Percentiles rank a stretch among this genome's conserved stretches.
phyloP scores from a whole-genome alignment of 208 protist species.

The Acanthamoeba culbertsoni region DNA sequence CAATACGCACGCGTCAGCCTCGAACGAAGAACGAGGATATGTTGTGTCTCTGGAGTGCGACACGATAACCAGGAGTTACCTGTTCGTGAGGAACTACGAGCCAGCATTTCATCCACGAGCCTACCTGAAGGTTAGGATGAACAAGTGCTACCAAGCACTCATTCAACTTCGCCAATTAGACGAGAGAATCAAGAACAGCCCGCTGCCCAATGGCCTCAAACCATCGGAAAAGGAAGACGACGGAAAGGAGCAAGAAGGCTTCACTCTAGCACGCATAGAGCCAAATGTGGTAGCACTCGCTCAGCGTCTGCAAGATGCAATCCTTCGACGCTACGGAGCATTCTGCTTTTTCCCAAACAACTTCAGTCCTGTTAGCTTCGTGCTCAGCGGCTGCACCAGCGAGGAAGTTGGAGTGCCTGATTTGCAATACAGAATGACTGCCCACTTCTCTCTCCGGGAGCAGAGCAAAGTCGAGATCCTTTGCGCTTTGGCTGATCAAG shows the following conservation, averaged over 20 bases:
- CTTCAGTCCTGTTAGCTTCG: background rate
- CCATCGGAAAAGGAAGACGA: background rate
- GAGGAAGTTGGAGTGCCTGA: background rate
- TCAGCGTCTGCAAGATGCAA: background rate
- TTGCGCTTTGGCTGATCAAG: background rate
- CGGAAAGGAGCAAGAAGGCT: background rate
- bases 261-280: background rate
- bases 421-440: background rate
- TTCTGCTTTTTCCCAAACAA: background rate
- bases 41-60: background rate
- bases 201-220: background rate
- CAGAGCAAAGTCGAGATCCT: slow-evolving; percentile 34
- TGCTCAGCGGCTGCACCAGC: background rate
- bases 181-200: background rate
- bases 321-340: background rate
- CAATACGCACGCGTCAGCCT: background rate
- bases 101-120: background rate
- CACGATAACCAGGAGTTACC: background rate
- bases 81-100: background rate
- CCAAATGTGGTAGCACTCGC: background rate
- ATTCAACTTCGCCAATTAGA: background rate
- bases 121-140: background rate
- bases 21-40: background rate
- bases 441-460: slow-evolving; percentile 8
- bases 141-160: background rate